Evolutionary conservation across 2,329 filamentous ascomycete species (phyloP).

Genomic region (Cordyceps farinosa): DNA sequence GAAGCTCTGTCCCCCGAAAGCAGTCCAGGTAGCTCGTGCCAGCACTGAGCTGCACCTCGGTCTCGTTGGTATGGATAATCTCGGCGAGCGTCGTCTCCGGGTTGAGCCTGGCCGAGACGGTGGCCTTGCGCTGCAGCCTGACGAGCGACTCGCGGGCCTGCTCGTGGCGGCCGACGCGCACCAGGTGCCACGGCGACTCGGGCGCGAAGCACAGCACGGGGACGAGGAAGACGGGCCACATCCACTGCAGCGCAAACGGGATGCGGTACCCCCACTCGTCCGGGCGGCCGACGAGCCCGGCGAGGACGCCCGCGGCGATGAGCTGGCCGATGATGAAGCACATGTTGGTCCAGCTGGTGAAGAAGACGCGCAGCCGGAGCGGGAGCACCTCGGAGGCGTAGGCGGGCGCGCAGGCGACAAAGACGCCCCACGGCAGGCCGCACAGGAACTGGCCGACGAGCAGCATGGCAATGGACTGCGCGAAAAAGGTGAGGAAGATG

Average conservation of each 20-base stretch:
- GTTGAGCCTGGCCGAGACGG: constrained; percentile 24
- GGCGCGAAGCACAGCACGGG: constrained; percentile 33
- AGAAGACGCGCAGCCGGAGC: constrained; percentile 32
- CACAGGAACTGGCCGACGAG: constrained; percentile 38
- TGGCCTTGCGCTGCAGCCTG: constrained; percentile 22
- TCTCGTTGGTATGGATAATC: constrained; percentile 38
- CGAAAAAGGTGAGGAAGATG: constrained; percentile 43
- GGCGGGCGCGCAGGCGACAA: constrained; percentile 38
- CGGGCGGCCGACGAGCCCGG: constrained; percentile 28
- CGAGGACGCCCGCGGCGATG: constrained; percentile 38
- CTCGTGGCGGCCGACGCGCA: constrained; percentile 33
- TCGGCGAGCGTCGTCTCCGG: constrained; percentile 33
- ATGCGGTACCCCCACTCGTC: constrained; percentile 41
- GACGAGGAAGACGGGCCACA: constrained; percentile 39
- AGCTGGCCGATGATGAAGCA: constrained; percentile 42
- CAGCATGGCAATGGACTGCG: constrained; percentile 32
- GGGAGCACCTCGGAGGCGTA: constrained; percentile 40
- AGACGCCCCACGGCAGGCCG: constrained; percentile 38
- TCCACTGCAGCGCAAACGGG: constrained; percentile 45
- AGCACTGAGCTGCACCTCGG: constrained; percentile 27
- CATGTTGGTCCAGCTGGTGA: constrained; percentile 40
- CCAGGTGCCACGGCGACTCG: constrained; percentile 42
- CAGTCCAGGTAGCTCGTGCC: constrained; percentile 41
- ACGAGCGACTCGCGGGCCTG: constrained; percentile 24
- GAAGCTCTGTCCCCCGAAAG: constrained; percentile 44